Evolutionary conservation across 768 basidiomycete species (phyloP), one percentile per base, ranked within the genome.

Genomic region (Russula sp.): DNA sequence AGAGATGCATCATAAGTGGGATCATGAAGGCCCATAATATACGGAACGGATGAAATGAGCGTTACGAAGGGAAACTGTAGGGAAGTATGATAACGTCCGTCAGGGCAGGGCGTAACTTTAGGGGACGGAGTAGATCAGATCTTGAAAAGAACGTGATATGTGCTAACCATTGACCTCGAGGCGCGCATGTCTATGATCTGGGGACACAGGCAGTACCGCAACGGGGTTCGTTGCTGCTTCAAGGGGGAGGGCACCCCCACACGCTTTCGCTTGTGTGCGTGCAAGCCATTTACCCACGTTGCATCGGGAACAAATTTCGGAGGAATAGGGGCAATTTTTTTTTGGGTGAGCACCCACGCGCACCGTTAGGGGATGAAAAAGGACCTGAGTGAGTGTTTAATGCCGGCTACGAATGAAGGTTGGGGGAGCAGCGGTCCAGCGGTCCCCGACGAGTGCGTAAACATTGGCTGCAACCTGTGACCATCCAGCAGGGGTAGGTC

Each of bases 41-140:
- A 62, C 52, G 50, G 36, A 32, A 20, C 45, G 38, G n/a, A 13
- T 16, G 36, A n/a, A 43, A 22, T 36, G 50, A 58, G 50, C 36
- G 32, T 56, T 52, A 57, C 56, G 61, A 52, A 13, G 61, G 32
- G 35, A 56, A 51, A 29, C 56, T 18, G 46, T 13, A 64, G 60
- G 52, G 52, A 56, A 55, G 43, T 45, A n/a, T 7, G 46, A 54
- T 60, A 63, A 54, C 59, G 42, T 59, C 56, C 42, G 58, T 50
- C 61, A 62, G 61, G 58, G 56, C 51, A 54, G 60, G 42, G 54
- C 47, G 60, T 50, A 43, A 53, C 20, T 9, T 16, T 34, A 55
- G 41, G 41, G 47, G 54, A 56, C 36, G n/a, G 41, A 32, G 29
- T 9, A 55, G 59, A 61, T 49, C 59, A 49, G 62, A 64, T 64